Conservation (phyloP, 768 basidiomycete species). For the Phylloporus scabripes region DNA sequence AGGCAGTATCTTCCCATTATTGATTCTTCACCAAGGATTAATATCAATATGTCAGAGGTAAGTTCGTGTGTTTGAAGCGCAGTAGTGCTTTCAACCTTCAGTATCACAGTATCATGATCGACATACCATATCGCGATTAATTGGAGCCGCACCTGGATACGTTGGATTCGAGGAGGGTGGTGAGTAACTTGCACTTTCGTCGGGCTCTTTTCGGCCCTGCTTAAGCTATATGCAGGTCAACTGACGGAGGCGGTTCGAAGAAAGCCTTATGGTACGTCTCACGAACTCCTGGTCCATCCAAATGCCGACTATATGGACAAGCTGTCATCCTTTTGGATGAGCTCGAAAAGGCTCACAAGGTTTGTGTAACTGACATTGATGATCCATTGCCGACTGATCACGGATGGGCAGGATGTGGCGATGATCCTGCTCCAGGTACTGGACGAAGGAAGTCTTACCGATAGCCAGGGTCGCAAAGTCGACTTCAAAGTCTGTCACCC, state of each 20-base stretch:
- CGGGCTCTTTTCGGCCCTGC: background rate
- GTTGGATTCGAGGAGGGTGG: constrained; percentile 73
- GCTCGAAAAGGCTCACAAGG: constrained; percentile 80
- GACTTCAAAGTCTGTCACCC: constrained; percentile 67
- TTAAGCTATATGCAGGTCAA: constrained; percentile 36
- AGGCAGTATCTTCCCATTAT: background rate
- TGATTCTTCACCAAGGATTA: constrained; percentile 48
- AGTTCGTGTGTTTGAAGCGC: background rate
- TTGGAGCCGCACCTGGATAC: constrained; percentile 91
- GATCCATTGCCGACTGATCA: background rate
- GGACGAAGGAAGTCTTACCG: constrained; percentile 85
- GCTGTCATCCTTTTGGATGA: constrained; percentile 65
- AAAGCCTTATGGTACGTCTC: constrained; percentile 45
- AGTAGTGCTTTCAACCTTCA: background rate
- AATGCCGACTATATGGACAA: constrained; percentile 11
- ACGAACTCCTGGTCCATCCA: background rate
- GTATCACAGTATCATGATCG: constrained; percentile 74
- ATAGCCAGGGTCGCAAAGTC: constrained; percentile 87
- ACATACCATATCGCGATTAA: constrained; percentile 84
- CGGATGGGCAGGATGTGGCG: constrained; percentile 59
- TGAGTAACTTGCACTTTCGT: constrained; percentile 22
- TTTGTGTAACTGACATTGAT: constrained; percentile 14
- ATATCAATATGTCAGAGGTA: constrained; percentile 91
- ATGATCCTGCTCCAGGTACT: constrained; percentile 90
- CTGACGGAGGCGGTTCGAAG: constrained; percentile 61